These are phyloP conservation scores for Komagataella mondaviorum DNA, from an alignment of 805 yeast genomes.

Conservation along the genomic window DNA sequence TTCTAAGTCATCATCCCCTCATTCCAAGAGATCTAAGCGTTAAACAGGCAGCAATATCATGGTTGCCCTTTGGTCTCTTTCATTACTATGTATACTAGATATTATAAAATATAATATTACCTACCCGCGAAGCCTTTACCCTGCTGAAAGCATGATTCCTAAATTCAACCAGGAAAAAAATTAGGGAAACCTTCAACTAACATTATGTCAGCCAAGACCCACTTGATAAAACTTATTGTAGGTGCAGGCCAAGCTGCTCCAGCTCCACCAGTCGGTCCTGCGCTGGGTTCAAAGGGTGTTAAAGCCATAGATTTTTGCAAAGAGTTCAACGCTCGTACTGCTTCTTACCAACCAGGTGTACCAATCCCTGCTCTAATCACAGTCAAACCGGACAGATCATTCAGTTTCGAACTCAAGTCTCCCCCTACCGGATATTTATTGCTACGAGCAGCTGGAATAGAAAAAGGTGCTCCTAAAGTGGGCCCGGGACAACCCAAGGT, in stretches of 20 bases:
- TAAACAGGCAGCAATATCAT: neutral
- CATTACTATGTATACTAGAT: neutral
- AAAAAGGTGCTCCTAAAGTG: conserved; percentile 65
- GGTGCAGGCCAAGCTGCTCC: conserved; percentile 99
- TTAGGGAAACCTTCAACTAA: neutral
- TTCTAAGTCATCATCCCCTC: neutral
- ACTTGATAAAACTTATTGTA: conserved; percentile 76
- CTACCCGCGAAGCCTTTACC: neutral
- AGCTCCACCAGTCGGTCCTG: conserved; percentile 98
- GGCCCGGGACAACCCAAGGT: conserved; percentile 30
- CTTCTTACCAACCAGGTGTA: conserved; percentile 69
- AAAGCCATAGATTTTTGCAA: conserved; percentile 97
- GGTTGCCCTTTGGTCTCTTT: neutral
- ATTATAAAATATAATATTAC: neutral
- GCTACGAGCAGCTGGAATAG: conserved; percentile 65
- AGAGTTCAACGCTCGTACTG: conserved; percentile 95
- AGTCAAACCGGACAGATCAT: conserved; percentile 87
- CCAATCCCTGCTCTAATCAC: conserved; percentile 83
- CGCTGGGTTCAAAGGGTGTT: conserved; percentile 95
- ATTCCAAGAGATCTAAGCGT: neutral
- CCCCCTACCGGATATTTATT: conserved; percentile 88
- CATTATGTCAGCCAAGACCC: conserved; percentile 23
- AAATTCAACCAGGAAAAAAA: neutral
- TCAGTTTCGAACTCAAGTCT: conserved; percentile 72
- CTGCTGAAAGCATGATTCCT: neutral